These are phyloP conservation scores for Botryotinia globosa DNA, from an alignment of 2,329 filamentous ascomycete species.

Conservation along the genomic window DNA sequence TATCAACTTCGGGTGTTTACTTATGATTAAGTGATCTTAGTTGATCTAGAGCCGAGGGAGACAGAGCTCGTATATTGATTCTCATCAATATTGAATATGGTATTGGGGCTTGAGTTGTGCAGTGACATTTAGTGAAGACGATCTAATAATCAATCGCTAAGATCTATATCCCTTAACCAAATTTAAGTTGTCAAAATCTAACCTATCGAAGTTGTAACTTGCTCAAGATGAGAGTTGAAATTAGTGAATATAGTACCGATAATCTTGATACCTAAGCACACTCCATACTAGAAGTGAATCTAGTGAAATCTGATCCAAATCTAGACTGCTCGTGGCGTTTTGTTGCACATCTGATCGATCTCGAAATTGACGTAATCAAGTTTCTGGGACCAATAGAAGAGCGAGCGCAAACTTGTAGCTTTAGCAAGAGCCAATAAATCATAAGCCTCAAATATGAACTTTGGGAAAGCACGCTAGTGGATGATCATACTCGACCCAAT, in stretches of 20 bases:
- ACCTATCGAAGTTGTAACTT: background rate
- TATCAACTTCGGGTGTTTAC: no score
- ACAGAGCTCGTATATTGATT: background rate
- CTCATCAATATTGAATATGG: background rate
- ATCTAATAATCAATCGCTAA: rapidly evolving
- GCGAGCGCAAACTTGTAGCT: background rate
- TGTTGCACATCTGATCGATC: background rate
- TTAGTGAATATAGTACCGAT: background rate
- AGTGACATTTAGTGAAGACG: background rate
- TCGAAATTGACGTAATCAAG: background rate
- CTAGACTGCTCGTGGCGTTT: background rate
- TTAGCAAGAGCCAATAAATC: background rate
- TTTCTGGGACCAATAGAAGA: background rate
- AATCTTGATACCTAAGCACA: background rate
- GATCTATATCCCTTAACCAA: background rate
- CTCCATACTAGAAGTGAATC: background rate
- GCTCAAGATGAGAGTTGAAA: background rate
- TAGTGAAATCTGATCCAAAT: background rate
- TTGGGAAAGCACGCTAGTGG: background rate
- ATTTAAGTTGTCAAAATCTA: background rate
- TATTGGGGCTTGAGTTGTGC: background rate
- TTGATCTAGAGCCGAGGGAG: background rate
- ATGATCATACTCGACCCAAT: background rate
- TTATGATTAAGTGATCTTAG: background rate
- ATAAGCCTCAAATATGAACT: background rate